Conservation (phyloP, 192 early-diverging fungal genomes). For the Entomortierella lignicola region DNA sequence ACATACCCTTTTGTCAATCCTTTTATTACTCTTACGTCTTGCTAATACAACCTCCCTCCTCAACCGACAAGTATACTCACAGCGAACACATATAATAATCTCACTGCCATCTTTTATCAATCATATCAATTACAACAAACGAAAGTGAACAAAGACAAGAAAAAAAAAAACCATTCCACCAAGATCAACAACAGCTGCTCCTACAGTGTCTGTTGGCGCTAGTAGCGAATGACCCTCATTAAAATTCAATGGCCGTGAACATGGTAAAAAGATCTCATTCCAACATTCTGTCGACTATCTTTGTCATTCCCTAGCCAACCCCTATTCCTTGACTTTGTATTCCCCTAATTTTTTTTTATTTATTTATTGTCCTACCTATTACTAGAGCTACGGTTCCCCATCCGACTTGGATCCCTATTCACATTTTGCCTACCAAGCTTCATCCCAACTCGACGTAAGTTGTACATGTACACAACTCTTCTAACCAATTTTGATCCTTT, state of each 20-base stretch:
- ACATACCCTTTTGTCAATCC: too few species aligned
- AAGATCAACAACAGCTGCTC: too few species aligned
- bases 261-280: conserved; percentile 17
- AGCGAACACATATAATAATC: too few species aligned
- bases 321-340: neutral
- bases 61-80: too few species aligned
- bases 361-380: neutral
- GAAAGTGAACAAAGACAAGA: too few species aligned
- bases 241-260: conserved; percentile 22
- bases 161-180: too few species aligned
- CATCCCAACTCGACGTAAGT: conserved; percentile 47
- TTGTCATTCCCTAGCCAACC: too few species aligned
- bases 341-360: neutral
- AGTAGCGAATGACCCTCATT: conserved; percentile 22
- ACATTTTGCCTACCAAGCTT: conserved; percentile 37
- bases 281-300: too few species aligned
- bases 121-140: too few species aligned
- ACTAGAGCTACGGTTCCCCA: conserved; percentile 36
- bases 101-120: too few species aligned
- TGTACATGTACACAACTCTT: neutral
- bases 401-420: conserved; percentile 41
- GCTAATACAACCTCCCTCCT: too few species aligned
- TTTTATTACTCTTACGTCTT: too few species aligned
- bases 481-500: neutral
- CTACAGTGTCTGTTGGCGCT: conserved; percentile 1